These are phyloP conservation scores for Saccharomyces hybrid DNA, from an alignment of 1,139 yeast species.

Conservation along the genomic window DNA sequence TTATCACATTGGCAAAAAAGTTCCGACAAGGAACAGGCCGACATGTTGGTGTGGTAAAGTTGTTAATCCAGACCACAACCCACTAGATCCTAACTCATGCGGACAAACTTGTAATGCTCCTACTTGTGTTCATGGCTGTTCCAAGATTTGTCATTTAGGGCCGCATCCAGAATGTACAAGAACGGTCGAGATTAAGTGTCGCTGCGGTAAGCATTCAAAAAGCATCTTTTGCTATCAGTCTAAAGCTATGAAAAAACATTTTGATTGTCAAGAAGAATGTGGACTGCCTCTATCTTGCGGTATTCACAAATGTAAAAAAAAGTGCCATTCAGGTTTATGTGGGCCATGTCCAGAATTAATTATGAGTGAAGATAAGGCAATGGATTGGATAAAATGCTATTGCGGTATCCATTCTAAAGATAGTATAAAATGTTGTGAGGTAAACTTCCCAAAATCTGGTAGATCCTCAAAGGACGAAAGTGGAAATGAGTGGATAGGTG, in stretches of 20 bases:
- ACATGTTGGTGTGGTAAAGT: conserved; percentile 86
- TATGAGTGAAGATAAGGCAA: neutral
- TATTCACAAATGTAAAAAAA: conserved; percentile 50
- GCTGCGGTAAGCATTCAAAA: conserved; percentile 60
- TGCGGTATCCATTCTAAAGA: conserved; percentile 54
- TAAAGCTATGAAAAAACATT: conserved; percentile 52
- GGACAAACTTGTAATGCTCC: conserved; percentile 64
- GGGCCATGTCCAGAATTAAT: conserved; percentile 53
- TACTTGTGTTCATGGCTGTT: conserved; percentile 66
- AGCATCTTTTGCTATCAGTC: conserved; percentile 71
- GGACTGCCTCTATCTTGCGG: conserved; percentile 60
- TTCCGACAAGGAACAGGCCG: conserved; percentile 52
- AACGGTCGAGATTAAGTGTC: conserved; percentile 64
- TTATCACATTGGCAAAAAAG: conserved; percentile 43
- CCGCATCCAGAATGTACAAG: conserved; percentile 77
- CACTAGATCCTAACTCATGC: conserved; percentile 74
- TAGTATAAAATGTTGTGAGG: conserved; percentile 43
- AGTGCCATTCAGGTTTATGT: conserved; percentile 73
- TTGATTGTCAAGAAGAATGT: conserved; percentile 58
- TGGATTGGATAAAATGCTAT: conserved; percentile 46
- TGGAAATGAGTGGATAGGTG: conserved; percentile 50
- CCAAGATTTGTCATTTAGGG: conserved; percentile 80
- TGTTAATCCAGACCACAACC: conserved; percentile 54
- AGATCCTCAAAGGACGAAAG: conserved; percentile 19
- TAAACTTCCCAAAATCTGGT: conserved; percentile 24